phyloP scores from a whole-genome alignment of 306 rosid species.

The Cucumis hystrix region DNA sequence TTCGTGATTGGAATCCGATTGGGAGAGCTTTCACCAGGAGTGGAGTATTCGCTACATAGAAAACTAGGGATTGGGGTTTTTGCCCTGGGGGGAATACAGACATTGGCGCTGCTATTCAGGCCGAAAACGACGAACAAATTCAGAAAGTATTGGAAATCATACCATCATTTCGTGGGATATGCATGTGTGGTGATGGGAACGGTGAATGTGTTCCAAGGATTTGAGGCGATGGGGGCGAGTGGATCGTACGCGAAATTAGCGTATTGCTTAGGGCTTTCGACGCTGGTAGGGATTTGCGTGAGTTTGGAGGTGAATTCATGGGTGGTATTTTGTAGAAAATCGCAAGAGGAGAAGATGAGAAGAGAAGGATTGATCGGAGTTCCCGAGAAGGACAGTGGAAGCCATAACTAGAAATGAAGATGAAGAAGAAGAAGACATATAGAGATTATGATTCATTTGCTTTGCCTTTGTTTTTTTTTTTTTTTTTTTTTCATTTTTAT shows the following conservation, averaged over 20 bases:
- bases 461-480: no score
- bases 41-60: constrained; percentile 58
- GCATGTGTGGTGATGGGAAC: constrained; percentile 83
- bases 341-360: constrained; percentile 73
- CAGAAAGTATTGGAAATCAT: constrained; percentile 87
- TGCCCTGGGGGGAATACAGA: constrained; percentile 58
- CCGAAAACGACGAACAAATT: constrained; percentile 71
- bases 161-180: constrained; percentile 90
- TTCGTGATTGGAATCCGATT: constrained; percentile 57
- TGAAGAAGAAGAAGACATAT: neutral
- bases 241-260: constrained; percentile 65
- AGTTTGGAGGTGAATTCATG: constrained; percentile 92
- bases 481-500: no score
- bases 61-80: constrained; percentile 73
- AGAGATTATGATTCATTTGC: neutral
- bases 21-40: constrained; percentile 60
- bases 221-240: constrained; percentile 74
- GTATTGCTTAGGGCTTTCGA: constrained; percentile 55
- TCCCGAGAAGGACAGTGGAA: constrained; percentile 57
- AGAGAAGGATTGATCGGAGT: constrained; percentile 55
- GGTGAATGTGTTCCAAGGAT: constrained; percentile 82
- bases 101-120: constrained; percentile 58
- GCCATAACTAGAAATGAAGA: constrained; percentile 13
- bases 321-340: constrained; percentile 77
- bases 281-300: constrained; percentile 53